Base-by-base conservation (phyloP, 352 stramenopile species). In the Globisporangium ultimum region DNA sequence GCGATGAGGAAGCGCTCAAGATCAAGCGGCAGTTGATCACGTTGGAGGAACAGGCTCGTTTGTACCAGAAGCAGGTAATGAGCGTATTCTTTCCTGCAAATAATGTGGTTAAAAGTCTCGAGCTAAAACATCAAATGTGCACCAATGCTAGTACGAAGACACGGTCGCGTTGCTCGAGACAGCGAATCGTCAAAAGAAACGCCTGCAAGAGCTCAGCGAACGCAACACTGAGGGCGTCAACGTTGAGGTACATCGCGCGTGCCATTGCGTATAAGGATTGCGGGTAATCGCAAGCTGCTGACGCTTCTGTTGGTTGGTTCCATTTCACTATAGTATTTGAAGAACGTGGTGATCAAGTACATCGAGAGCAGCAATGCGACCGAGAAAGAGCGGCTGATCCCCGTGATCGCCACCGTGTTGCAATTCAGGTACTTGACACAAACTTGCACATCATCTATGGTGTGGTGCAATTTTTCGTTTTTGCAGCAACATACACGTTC, bases 331-430 rank as follows among this genome's bases (percentile, higher is more conserved):
- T 53, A 93, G 84, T 94, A 94, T 56, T 52, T 94, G 40, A 92
- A 90, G 60, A 94, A 94, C 34, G 76, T 94, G 10, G 68, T 94
- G 42, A 81, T 94, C 60, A 94, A 94, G 72, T 94, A 89, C 72
- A 86, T 94, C 22, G 70, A 77, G 53, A 90, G 77, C 51, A 76
- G 85, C 69, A 87, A 89, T 20, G 61, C 76, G 18, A 84, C 67
- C 36, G 82, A 94, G 48, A 89, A 88, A 60, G 77, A 89, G 43
- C 77, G 76, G n/a, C 65, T 94, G 38, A 84, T 94, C 47, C 84
- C 84, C 7, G 84, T 94, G 22, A 86, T 94, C 58, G 68, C 78
- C 4, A 89, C 80, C 0, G 54, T 94, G 14, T 66, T 94, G 55
- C 74, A 79, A 38, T 92, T 94, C 60, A 83, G 63, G 71, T 78